Evolutionary conservation across 169 alveolate genomes (phyloP), one percentile per base, ranked within the genome.

Genomic region (Eimeria praecox): DNA sequence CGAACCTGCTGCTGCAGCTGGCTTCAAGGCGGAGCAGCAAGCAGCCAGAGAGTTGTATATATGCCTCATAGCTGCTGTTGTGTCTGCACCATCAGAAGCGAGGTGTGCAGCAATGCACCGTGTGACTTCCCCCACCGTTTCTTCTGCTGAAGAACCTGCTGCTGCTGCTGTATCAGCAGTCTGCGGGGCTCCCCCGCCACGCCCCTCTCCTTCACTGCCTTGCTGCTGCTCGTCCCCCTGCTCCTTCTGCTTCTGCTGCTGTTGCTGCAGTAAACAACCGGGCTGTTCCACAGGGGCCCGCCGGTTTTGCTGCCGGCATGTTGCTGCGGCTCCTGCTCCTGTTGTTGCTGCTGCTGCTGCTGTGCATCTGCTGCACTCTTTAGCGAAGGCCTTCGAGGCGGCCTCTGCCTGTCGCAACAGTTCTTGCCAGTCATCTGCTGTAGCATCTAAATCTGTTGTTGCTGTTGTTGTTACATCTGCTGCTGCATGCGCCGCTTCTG

Each of bases 21-120:
- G 62, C 18, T 52, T 52, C 18, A 20, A 12, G 62, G 62, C 62
- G 9, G 89, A 27, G 89, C 10, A 42, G 30, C 35, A 42, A 40
- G 62, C 59, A 46, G 89, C 89, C 16, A 80, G 69, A 42, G 89
- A 42, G 38, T 20, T 46, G 22, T 80, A 18, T 40, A 80, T 9
- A 46, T 66, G 44, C 38, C 66, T 46, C 20, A 80, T 18, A 8
- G 89, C 89, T 46, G 24, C 38, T 42, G 89, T 38, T 18, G 38
- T 40, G 14, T 62, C 89, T 80, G 89, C 89, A 16, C 66, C 89
- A 40, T 80, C 89, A 80, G 66, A 62, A 80, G 89, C 89, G 44
- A 80, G 89, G 40, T 80, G 42, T 2, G 66, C 42, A 20, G 64
- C 89, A 22, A 80, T 20, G 35, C 89, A n/a, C 9, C 89, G 46